Percentiles rank a stretch among this genome's conserved stretches.
These are phyloP conservation scores for Ophiocordyceps sinensis DNA, from an alignment of 2,329 filamentous ascomycete species.

Conservation along the genomic window DNA sequence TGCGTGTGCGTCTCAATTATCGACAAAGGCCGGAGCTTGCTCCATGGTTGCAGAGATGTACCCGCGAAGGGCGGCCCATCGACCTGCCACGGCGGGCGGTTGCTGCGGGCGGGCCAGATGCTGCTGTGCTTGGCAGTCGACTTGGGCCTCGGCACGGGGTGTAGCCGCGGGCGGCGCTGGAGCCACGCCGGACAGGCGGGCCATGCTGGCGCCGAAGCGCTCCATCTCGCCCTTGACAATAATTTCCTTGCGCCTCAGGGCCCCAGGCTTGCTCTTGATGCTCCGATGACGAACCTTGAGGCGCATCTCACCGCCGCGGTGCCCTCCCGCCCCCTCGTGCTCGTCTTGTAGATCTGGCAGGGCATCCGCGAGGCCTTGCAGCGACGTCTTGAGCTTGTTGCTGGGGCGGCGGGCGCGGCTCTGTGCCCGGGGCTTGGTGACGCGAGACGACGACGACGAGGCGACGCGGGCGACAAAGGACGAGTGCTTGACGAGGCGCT, in stretches of 20 bases:
- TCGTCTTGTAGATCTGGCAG: slow-evolving; percentile 48
- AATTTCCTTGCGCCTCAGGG: slow-evolving; percentile 69
- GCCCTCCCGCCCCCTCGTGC: slow-evolving; percentile 25
- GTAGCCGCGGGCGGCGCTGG: slow-evolving; percentile 6
- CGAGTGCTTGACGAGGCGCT: slow-evolving; percentile 68
- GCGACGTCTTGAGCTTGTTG: slow-evolving; percentile 64
- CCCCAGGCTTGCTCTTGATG: slow-evolving; percentile 60
- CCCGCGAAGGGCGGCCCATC: slow-evolving; percentile 69
- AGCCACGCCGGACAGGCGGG: slow-evolving; percentile 43
- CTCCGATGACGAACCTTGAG: slow-evolving; percentile 61
- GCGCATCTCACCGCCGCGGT: slow-evolving; percentile 3
- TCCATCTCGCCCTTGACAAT: slow-evolving; percentile 70
- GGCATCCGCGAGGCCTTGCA: slow-evolving; percentile 67
- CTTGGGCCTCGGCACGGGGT: not conserved
- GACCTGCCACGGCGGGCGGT: slow-evolving; percentile 31
- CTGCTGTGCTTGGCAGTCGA: slow-evolving; percentile 1
- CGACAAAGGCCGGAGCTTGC: slow-evolving; percentile 61
- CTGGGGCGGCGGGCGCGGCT: slow-evolving; percentile 37
- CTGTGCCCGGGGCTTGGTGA: slow-evolving; percentile 11
- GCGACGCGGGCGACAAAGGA: slow-evolving; percentile 64
- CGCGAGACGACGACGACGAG: slow-evolving; percentile 36
- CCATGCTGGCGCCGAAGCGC: slow-evolving; percentile 73
- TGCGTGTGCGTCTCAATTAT: slow-evolving; percentile 6
- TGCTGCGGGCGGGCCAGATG: slow-evolving; percentile 1
- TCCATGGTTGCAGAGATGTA: slow-evolving; percentile 86